phyloP scores from a whole-genome alignment of 1,284 basidiomycete genomes.

The Ustilago trichophora region DNA sequence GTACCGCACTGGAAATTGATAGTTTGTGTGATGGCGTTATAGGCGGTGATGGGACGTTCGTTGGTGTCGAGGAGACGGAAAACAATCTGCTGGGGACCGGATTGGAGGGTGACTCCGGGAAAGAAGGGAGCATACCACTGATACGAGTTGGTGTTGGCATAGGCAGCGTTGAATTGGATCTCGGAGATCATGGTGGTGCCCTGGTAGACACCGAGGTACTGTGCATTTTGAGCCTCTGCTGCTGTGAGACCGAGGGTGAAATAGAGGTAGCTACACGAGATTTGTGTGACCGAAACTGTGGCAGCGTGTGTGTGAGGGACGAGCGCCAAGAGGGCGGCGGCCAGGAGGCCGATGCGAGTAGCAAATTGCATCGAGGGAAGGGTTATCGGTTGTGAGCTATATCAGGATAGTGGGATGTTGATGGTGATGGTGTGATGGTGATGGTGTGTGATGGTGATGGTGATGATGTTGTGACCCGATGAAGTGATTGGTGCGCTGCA shows the following conservation, averaged over 20 bases:
- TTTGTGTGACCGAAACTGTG: slow-evolving; percentile 21
- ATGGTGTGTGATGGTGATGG: too few species aligned
- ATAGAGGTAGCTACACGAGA: slow-evolving; percentile 26
- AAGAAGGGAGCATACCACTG: slow-evolving; percentile 31
- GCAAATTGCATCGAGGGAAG: slow-evolving; percentile 11
- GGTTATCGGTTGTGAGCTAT: too few species aligned
- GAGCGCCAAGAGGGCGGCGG: slow-evolving; percentile 19
- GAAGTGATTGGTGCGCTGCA: too few species aligned
- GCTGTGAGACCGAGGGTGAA: slow-evolving; percentile 26
- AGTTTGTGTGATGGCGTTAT: slow-evolving; percentile 11
- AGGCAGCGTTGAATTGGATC: slow-evolving; percentile 19
- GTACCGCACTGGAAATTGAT: slow-evolving; percentile 42
- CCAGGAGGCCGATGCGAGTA: slow-evolving; percentile 11
- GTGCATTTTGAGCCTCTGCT: slow-evolving; percentile 11
- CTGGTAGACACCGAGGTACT: slow-evolving; percentile 16
- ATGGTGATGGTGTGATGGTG: neutral
- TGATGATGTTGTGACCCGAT: too few species aligned
- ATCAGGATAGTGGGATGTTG: neutral
- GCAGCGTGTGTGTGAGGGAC: slow-evolving; percentile 16
- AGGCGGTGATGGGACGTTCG: slow-evolving; percentile 16
- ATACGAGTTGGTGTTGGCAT: slow-evolving; percentile 12
- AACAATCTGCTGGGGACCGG: slow-evolving; percentile 19
- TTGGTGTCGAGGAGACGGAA: slow-evolving; percentile 29
- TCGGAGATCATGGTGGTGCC: slow-evolving; percentile 19
- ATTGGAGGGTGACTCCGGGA: slow-evolving; percentile 6